Evolutionary conservation across 106 monocot species (phyloP), one percentile per base, ranked within the genome.

Genomic region (Dioscorea zingiberensis): DNA sequence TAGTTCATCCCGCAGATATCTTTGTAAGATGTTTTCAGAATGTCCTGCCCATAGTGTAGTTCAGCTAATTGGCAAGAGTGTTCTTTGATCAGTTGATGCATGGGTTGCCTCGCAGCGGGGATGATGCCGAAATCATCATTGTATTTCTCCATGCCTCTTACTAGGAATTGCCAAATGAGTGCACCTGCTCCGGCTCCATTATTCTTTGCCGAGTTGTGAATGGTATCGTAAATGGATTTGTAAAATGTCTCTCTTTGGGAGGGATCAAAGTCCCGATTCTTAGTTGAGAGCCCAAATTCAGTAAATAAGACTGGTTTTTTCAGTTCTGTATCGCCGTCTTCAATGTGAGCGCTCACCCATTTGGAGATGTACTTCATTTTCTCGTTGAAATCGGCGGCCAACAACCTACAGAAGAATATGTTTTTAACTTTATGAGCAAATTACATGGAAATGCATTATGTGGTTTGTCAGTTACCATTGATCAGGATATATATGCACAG

Each of bases 151-250:
- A 97, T 91, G 5, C 83, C 79, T 46, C 60, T 73, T n/a, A 63
- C 91, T 47, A 86, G 27, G 13, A 97, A 64, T 49, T 97, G 97
- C 97, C 97, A 92, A 3, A 97, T 72, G 45, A 87, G 72, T n/a
- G 97, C 81, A 14, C 97, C 97, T 24, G 79, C 84, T 13, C 83
- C n/a, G n/a, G 91, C 75, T n/a, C 46, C 48, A 16, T 72, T 66
- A 21, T 47, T 71, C 71, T 24, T 71, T 17, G 85, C 89, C n/a
- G 85, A 89, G 7, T 72, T 68, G 21, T 83, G 76, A 19, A 95
- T 58, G 2, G 77, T 66, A 64, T 95, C 85, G 21, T 63, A 83
- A 13, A 91, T 63, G 3, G 74, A 56, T 61, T 80, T 79, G 73
- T 81, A 95, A 32, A 95, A 79, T 19, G 22, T 2, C 7, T 78